Conservation (phyloP, 202 grass and related monocot genomes). For the Panicum virgatum region DNA sequence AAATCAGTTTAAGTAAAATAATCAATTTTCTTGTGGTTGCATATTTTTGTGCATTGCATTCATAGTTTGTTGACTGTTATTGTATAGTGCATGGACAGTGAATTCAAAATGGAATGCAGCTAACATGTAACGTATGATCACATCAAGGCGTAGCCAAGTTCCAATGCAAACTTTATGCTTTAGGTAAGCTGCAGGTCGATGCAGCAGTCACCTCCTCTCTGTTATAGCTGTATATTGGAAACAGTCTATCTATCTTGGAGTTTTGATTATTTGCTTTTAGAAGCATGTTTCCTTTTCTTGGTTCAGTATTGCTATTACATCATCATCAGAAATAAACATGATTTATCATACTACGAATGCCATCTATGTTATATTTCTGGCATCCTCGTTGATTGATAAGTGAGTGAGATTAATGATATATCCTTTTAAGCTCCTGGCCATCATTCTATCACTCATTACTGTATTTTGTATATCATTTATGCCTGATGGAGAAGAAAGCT, state of each 20-base stretch:
- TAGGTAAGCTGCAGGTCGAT: neutral
- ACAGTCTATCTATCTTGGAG: neutral
- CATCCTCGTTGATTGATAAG: neutral
- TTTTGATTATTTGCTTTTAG: neutral
- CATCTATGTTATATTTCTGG: constrained; percentile 2
- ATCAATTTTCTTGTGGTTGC: neutral
- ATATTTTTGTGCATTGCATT: neutral
- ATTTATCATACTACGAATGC: neutral
- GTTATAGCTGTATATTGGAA: neutral
- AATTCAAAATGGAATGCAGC: neutral
- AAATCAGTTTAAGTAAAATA: neutral
- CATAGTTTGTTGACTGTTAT: neutral
- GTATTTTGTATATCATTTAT: neutral
- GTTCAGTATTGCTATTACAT: neutral
- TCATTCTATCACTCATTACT: constrained; percentile 6
- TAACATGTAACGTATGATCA: neutral
- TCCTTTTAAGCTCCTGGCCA: neutral
- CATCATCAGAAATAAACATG: neutral
- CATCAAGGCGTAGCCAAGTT: neutral
- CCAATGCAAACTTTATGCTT: neutral
- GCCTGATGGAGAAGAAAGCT: constrained; percentile 5
- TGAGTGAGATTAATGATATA: neutral
- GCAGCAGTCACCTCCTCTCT: neutral
- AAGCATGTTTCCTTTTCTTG: neutral
- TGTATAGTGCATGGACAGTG: neutral